A percentile compares a stretch with the other conserved stretches of the same genome.
phyloP scores from a whole-genome alignment of 116 monocot genomes.

The Cymodocea nodosa region DNA sequence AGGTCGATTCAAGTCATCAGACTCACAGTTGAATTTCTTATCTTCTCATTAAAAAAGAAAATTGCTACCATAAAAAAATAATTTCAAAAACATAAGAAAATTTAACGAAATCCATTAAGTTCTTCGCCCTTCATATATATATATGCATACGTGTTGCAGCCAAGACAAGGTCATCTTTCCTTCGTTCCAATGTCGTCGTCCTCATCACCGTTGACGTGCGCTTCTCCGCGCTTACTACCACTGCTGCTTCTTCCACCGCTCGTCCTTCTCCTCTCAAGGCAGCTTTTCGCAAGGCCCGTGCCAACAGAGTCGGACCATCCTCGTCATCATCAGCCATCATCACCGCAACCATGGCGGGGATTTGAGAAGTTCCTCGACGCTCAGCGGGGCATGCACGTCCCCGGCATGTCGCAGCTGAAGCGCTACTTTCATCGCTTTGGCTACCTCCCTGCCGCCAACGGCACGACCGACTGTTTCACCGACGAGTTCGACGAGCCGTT shows the following conservation, averaged over 20 bases:
- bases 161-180: too few species aligned
- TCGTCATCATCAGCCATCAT: not conserved
- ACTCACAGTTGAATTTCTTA: too few species aligned
- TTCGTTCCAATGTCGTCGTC: not conserved
- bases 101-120: too few species aligned
- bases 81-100: too few species aligned
- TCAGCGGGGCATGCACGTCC: conserved; percentile 13
- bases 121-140: too few species aligned
- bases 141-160: too few species aligned
- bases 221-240: not conserved
- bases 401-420: conserved; percentile 24
- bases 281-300: not conserved
- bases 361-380: conserved; percentile 21
- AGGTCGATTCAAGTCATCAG: too few species aligned
- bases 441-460: conserved; percentile 14
- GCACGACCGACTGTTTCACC: conserved; percentile 3
- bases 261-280: not conserved
- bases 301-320: not conserved
- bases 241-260: too few species aligned
- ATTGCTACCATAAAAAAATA: too few species aligned
- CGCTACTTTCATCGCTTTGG: conserved; percentile 43
- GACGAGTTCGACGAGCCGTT: conserved; percentile 28
- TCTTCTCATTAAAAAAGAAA: too few species aligned
- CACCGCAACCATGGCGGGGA: conserved; percentile 9
- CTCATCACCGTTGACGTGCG: not conserved